Percentiles rank a stretch among this genome's conserved stretches.
These are phyloP conservation scores for Phialemonium atrogriseum DNA, from an alignment of 2,329 filamentous ascomycete genomes.

Conservation along the genomic window DNA sequence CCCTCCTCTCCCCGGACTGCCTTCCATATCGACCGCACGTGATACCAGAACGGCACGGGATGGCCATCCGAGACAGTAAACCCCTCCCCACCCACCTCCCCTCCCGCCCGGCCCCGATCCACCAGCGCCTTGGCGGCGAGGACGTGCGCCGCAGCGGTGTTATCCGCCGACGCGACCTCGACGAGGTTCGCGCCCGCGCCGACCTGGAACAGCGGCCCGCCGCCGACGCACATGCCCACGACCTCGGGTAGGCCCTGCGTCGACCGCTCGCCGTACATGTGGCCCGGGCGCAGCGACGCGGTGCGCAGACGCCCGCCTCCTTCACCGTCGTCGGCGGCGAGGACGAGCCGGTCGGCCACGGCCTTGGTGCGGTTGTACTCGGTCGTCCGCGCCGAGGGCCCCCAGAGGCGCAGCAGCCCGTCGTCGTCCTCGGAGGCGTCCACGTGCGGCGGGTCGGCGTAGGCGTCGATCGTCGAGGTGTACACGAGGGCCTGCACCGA, in stretches of 20 bases:
- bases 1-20: slow-evolving; percentile 7
- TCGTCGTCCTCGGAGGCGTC: slow-evolving; percentile 16
- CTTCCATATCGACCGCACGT: slow-evolving; percentile 16
- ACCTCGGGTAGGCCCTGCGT: slow-evolving; percentile 17
- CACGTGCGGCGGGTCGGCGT: slow-evolving; percentile 16
- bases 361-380: slow-evolving; percentile 23
- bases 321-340: slow-evolving; percentile 20
- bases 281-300: slow-evolving; percentile 15
- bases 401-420: slow-evolving; percentile 10
- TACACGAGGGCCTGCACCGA: slow-evolving; percentile 21
- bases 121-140: slow-evolving; percentile 19
- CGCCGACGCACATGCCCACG: slow-evolving; percentile 10
- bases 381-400: slow-evolving; percentile 6
- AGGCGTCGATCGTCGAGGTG: slow-evolving; percentile 20
- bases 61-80: slow-evolving; percentile 27
- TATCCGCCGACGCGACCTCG: slow-evolving; percentile 19
- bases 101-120: slow-evolving; percentile 6
- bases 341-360: slow-evolving; percentile 20
- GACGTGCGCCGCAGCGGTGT: slow-evolving; percentile 16
- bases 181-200: slow-evolving; percentile 17
- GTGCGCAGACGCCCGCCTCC: slow-evolving; percentile 16
- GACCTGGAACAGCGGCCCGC: slow-evolving; percentile 10
- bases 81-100: slow-evolving; percentile 20
- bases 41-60: slow-evolving; percentile 22
- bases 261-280: slow-evolving; percentile 25